A percentile compares a stretch with the other conserved stretches of the same genome.
These are phyloP conservation scores for Sapria himalayana DNA, from an alignment of 345 rosid species.

Conservation along the genomic window DNA sequence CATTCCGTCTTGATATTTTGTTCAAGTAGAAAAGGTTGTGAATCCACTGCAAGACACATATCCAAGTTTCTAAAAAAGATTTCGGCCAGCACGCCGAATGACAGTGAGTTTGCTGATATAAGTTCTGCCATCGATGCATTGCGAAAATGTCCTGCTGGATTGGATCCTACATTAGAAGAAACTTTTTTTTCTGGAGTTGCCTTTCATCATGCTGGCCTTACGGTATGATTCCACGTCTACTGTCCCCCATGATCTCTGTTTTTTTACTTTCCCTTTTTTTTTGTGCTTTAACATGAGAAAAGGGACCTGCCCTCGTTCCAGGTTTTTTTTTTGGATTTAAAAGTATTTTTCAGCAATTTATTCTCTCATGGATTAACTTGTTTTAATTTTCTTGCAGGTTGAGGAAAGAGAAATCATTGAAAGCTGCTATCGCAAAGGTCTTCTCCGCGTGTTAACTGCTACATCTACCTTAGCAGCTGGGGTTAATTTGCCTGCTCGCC, in stretches of 20 bases:
- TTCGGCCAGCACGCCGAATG: constrained; percentile 18
- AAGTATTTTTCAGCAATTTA: too few species aligned
- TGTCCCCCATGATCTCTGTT: constrained; percentile 9
- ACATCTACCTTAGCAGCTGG: constrained; percentile 98
- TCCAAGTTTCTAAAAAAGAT: constrained; percentile 55
- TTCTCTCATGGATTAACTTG: constrained; percentile 2
- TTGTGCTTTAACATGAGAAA: too few species aligned
- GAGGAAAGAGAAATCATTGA: constrained; percentile 96
- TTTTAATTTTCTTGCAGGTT: constrained; percentile 27
- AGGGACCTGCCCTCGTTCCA: too few species aligned
- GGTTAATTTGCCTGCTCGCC: constrained; percentile 90
- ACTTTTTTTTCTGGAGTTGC: constrained; percentile 91
- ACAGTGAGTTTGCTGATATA: constrained; percentile 42
- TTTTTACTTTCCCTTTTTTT: constrained; percentile 4
- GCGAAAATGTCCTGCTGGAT: constrained; percentile 62
- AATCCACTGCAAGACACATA: constrained; percentile 84
- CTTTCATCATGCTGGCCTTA: constrained; percentile 96
- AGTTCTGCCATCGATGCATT: constrained; percentile 57
- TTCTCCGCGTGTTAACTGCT: constrained; percentile 76
- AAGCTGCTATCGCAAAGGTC: constrained; percentile 78
- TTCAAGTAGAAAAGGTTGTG: constrained; percentile 95
- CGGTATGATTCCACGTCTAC: constrained; percentile 30
- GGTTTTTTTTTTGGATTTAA: too few species aligned
- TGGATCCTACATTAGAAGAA: constrained; percentile 81
- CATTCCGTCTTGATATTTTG: constrained; percentile 89